Conservation (phyloP, 2,329 filamentous ascomycete species). For the Fusarium ambrosium region DNA sequence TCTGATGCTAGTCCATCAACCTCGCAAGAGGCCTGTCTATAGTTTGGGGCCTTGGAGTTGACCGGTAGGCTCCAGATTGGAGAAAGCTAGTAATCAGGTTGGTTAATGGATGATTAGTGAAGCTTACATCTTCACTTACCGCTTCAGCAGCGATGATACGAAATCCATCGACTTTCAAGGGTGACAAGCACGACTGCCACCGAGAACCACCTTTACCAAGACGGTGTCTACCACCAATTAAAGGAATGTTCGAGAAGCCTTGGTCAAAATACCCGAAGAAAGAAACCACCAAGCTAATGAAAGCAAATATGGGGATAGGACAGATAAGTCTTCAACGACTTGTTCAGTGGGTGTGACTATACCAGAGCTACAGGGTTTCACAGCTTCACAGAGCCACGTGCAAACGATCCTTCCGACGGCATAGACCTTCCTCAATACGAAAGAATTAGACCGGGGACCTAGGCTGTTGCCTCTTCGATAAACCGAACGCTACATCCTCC, state of each 20-base stretch:
- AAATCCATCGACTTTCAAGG: no score
- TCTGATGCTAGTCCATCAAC: rapidly evolving
- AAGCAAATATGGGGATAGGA: not conserved
- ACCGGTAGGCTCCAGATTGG: no score
- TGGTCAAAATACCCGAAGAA: not conserved
- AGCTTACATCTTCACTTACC: no score
- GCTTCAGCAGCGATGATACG: no score
- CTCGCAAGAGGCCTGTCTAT: no score
- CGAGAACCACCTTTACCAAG: not conserved
- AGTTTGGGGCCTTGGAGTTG: no score
- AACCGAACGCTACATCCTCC: not conserved
- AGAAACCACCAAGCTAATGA: not conserved
- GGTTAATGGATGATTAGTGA: no score
- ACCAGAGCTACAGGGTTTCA: not conserved
- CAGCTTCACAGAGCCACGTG: not conserved
- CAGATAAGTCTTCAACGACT: not conserved
- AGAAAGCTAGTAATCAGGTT: no score
- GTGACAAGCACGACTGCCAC: not conserved
- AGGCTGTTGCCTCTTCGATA: not conserved
- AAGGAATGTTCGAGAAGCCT: not conserved
- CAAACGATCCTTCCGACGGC: rapidly evolving
- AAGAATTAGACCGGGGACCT: not conserved
- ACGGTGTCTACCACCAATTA: no score
- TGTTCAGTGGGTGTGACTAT: not conserved
- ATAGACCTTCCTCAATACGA: not conserved